Percentiles rank a stretch among this genome's conserved stretches.
Evolutionary conservation across 2,329 filamentous ascomycete genomes (phyloP).

Genomic region (Hyphodiscus sp.): DNA sequence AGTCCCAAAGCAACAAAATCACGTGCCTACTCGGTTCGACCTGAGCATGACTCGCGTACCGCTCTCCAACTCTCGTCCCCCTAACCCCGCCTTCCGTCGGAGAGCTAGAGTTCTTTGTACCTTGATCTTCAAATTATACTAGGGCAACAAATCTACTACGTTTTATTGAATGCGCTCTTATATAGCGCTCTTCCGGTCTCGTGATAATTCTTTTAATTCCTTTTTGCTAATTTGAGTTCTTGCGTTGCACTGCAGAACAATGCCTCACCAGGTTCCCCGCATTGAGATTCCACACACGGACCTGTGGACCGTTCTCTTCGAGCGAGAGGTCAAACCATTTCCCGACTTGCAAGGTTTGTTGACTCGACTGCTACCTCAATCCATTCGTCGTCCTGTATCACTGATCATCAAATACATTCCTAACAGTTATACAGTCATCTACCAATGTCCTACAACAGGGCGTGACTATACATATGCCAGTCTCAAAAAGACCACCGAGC

Average conservation of each 20-base stretch:
- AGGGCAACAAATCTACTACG: neutral
- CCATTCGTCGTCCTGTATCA: neutral
- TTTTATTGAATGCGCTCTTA: neutral
- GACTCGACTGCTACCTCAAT: too few relatives aligned
- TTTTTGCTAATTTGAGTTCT: neutral
- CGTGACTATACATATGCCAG: neutral
- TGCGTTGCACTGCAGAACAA: neutral
- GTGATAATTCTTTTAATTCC: neutral
- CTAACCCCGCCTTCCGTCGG: too few relatives aligned
- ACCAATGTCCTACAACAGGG: neutral
- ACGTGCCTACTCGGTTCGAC: too few relatives aligned
- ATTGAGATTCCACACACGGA: conserved; percentile 67
- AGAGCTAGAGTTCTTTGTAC: too few relatives aligned
- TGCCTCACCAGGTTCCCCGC: neutral
- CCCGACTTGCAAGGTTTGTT: conserved; percentile 62
- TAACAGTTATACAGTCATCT: neutral
- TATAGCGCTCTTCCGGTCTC: neutral
- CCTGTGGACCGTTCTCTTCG: conserved; percentile 71
- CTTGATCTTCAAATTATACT: too few relatives aligned
- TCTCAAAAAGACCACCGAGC: neutral
- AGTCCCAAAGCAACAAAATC: too few relatives aligned
- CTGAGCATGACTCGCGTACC: too few relatives aligned
- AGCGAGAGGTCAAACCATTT: conserved; percentile 55
- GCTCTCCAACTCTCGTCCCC: too few relatives aligned
- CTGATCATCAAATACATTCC: neutral